Percentiles rank a stretch among this genome's conserved stretches.
phyloP scores from a whole-genome alignment of 352 stramenopile genomes.

The Aphanomyces astaci region DNA sequence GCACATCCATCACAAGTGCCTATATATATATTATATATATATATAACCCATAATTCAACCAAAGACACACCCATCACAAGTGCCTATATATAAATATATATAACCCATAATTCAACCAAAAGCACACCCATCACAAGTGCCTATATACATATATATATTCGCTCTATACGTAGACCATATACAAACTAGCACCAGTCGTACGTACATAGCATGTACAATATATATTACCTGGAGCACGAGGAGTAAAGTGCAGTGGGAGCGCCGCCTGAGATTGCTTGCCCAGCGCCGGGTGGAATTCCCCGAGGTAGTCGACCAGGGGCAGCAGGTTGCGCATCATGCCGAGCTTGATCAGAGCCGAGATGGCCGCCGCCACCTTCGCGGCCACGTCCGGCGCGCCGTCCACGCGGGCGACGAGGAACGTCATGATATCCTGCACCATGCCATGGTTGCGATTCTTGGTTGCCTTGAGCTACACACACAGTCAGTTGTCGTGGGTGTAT shows the following conservation, averaged over 20 bases:
- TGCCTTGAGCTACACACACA: conserved; percentile 1
- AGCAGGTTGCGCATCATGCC: conserved; percentile 9
- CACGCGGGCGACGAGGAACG: conserved; percentile 2
- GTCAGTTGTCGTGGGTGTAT: neutral
- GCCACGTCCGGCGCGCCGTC: neutral
- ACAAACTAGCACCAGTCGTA: too few relatives aligned
- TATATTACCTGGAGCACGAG: neutral
- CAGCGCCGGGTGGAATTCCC: neutral
- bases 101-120: too few relatives aligned
- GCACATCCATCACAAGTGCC: too few relatives aligned
- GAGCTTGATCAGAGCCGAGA: conserved; percentile 5
- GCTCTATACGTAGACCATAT: too few relatives aligned
- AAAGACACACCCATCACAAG: too few relatives aligned
- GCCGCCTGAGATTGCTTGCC: neutral
- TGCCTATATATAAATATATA: too few relatives aligned
- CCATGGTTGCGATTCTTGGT: conserved; percentile 16
- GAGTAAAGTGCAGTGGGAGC: neutral
- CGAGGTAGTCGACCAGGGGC: conserved; percentile 2
- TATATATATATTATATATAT: too few relatives aligned
- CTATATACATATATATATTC: too few relatives aligned
- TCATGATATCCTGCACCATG: conserved; percentile 13
- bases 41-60: too few relatives aligned
- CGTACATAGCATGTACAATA: too few relatives aligned
- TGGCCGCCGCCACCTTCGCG: neutral
- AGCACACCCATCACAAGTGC: too few relatives aligned